phyloP scores from a whole-genome alignment of 2,329 filamentous ascomycete species.

The Diplodia seriata region DNA sequence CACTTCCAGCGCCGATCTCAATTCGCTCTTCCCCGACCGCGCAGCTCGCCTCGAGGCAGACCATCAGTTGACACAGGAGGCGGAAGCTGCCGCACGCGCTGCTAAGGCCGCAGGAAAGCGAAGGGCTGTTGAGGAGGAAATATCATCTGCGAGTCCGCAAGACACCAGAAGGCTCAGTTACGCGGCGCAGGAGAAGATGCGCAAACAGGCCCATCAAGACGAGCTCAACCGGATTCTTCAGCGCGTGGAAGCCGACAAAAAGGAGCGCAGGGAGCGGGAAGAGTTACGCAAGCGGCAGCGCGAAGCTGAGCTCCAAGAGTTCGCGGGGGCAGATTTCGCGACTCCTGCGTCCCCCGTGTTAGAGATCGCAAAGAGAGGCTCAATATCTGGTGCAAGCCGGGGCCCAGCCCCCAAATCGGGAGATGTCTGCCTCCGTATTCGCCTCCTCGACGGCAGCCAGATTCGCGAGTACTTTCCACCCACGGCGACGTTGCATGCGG shows the following conservation, averaged over 20 bases:
- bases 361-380: slow-evolving; percentile 1
- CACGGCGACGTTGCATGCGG: slow-evolving; percentile 64
- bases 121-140: slow-evolving; percentile 51
- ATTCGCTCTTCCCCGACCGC: slow-evolving; percentile 40
- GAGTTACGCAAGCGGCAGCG: slow-evolving; percentile 47
- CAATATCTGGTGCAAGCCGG: slow-evolving; percentile 33
- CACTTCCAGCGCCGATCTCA: neutral
- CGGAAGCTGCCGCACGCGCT: slow-evolving; percentile 36
- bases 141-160: slow-evolving; percentile 49
- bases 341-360: neutral
- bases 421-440: slow-evolving; percentile 68
- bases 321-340: slow-evolving; percentile 16
- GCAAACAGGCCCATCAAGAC: slow-evolving; percentile 69
- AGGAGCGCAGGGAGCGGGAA: slow-evolving; percentile 62
- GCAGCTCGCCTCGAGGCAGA: slow-evolving; percentile 55
- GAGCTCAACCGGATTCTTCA: slow-evolving; percentile 75
- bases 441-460: slow-evolving; percentile 83
- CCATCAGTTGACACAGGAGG: slow-evolving; percentile 33
- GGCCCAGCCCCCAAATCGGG: slow-evolving; percentile 43
- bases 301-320: slow-evolving; percentile 23
- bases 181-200: slow-evolving; percentile 64
- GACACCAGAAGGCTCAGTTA: slow-evolving; percentile 53
- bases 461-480: slow-evolving; percentile 76
- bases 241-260: slow-evolving; percentile 78
- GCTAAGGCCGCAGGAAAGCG: slow-evolving; percentile 48